Conservation (phyloP, 495 filamentous ascomycete genomes). For the Podospora tetraspora region DNA sequence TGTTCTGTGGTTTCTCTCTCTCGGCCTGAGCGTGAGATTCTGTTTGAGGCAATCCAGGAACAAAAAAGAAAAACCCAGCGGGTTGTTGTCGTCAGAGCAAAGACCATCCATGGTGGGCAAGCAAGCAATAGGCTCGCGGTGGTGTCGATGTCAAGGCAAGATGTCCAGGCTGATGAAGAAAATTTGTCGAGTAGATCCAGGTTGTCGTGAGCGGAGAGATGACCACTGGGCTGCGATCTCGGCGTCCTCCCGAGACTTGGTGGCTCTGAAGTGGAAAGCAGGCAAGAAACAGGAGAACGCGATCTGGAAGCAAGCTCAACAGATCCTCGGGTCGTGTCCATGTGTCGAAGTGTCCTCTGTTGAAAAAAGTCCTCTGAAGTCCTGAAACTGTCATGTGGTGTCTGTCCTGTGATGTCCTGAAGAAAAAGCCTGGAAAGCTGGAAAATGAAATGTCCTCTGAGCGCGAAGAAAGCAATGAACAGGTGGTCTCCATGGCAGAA, state of each 20-base stretch:
- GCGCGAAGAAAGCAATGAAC: slow-evolving; percentile 7
- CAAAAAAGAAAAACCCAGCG: slow-evolving; percentile 4
- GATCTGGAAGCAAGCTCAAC: slow-evolving; percentile 10
- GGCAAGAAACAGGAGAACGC: slow-evolving; percentile 15
- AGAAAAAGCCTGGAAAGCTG: slow-evolving; percentile 1
- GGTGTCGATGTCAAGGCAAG: background rate
- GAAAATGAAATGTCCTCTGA: slow-evolving; percentile 5
- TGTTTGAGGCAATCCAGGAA: background rate
- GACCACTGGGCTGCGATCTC: slow-evolving; percentile 21
- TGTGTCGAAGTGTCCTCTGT: background rate
- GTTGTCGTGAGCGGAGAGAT: slow-evolving; percentile 10
- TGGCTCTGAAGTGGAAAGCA: slow-evolving; percentile 9
- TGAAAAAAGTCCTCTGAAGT: slow-evolving; percentile 5
- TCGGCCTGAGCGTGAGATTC: slow-evolving; percentile 5
- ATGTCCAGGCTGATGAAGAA: background rate
- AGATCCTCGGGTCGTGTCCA: slow-evolving; percentile 2
- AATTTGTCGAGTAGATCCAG: slow-evolving; percentile 5
- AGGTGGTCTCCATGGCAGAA: background rate
- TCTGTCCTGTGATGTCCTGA: background rate
- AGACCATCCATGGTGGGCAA: background rate
- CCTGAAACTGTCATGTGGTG: background rate
- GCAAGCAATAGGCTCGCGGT: background rate
- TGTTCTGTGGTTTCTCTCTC: slow-evolving; percentile 11
- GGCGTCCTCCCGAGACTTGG: slow-evolving; percentile 8
- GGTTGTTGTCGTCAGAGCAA: slow-evolving; percentile 5